A percentile compares a stretch with the other conserved stretches of the same genome.
phyloP scores from a whole-genome alignment of 2,329 filamentous ascomycete species.

The Aureobasidium zeae region DNA sequence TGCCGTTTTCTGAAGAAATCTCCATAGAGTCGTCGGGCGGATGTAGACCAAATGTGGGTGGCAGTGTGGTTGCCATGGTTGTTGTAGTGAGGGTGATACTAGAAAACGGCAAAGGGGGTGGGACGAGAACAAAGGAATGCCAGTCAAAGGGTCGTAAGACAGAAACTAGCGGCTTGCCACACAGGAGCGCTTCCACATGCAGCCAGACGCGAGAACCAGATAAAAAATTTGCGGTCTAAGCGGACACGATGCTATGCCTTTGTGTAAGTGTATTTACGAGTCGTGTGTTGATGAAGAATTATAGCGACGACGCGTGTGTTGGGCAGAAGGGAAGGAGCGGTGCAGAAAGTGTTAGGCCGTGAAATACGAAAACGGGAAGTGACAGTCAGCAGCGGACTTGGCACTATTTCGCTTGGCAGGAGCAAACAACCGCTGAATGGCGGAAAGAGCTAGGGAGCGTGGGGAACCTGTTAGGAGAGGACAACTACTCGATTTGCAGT shows the following conservation, averaged over 20 bases:
- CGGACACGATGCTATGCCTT: too few species aligned
- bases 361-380: not conserved
- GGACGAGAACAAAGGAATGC: slow-evolving; percentile 8
- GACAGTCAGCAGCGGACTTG: slow-evolving; percentile 1
- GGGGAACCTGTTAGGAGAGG: slow-evolving; percentile 14
- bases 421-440: too few species aligned
- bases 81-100: not conserved
- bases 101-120: slow-evolving; percentile 7
- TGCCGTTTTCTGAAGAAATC: slow-evolving; percentile 40
- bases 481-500: slow-evolving; percentile 5
- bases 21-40: slow-evolving; percentile 46
- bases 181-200: not conserved
- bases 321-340: not conserved
- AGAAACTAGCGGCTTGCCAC: slow-evolving; percentile 12
- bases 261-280: too few species aligned
- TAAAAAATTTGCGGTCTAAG: too few species aligned
- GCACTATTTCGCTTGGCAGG: not conserved
- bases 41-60: slow-evolving; percentile 21
- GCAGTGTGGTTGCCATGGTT: slow-evolving; percentile 18
- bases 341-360: not conserved
- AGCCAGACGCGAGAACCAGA: too few species aligned
- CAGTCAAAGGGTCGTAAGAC: slow-evolving; percentile 2
- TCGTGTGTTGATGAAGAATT: too few species aligned
- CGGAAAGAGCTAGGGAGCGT: slow-evolving; percentile 1
- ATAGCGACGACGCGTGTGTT: too few species aligned